These are phyloP conservation scores for Fusarium robinianum DNA, from an alignment of 2,329 filamentous ascomycete genomes.

Conservation along the genomic window DNA sequence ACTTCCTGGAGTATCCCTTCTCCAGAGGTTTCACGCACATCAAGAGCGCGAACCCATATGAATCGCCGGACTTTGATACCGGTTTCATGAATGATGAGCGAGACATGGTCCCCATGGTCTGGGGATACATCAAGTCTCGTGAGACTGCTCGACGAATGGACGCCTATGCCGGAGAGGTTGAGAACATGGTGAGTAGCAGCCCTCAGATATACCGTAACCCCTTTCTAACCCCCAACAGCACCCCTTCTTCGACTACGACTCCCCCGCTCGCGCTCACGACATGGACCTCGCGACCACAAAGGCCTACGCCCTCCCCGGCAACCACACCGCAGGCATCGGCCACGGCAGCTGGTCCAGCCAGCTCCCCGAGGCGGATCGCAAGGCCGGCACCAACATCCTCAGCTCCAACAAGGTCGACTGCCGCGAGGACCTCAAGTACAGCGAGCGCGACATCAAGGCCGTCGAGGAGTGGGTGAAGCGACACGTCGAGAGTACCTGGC, in stretches of 20 bases:
- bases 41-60: slow-evolving; percentile 72
- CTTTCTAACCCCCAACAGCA: slow-evolving; percentile 46
- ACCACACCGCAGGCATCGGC: slow-evolving; percentile 71
- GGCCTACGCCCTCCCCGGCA: slow-evolving; percentile 72
- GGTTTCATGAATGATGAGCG: slow-evolving; percentile 86
- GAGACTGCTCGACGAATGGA: slow-evolving; percentile 80
- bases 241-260: slow-evolving; percentile 74
- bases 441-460: slow-evolving; percentile 63
- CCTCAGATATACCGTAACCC: slow-evolving; percentile 12
- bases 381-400: slow-evolving; percentile 51
- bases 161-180: slow-evolving; percentile 75
- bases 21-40: slow-evolving; percentile 74
- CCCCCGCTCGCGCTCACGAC: slow-evolving; percentile 70
- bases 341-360: slow-evolving; percentile 73
- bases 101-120: slow-evolving; percentile 84
- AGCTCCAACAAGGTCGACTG: slow-evolving; percentile 67
- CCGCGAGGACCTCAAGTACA: slow-evolving; percentile 69
- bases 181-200: slow-evolving; percentile 48
- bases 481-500: slow-evolving; percentile 71
- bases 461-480: slow-evolving; percentile 72
- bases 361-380: slow-evolving; percentile 57
- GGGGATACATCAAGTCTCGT: slow-evolving; percentile 81
- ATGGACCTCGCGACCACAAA: slow-evolving; percentile 78
- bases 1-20: slow-evolving; percentile 79
- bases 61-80: slow-evolving; percentile 75